Evolutionary conservation across 768 basidiomycete species (phyloP), one percentile per base, ranked within the genome.

Genomic region (Psilocybe sp.): DNA sequence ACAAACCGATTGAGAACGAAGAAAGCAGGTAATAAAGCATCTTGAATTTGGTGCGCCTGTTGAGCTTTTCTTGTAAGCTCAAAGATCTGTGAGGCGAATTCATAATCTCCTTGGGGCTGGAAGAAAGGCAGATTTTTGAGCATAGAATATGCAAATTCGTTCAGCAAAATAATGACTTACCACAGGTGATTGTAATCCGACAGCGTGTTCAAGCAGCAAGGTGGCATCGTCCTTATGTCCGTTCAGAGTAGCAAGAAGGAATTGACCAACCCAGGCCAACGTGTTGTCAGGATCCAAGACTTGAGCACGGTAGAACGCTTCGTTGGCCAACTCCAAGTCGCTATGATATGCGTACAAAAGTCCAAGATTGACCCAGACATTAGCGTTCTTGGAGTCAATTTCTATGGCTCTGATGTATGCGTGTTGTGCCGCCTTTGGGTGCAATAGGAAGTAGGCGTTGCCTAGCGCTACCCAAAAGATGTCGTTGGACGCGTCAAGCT

Each of bases 261-360:
- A 88, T 64, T 95, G 94, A 1, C 93, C 97, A 16, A 96, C 75
- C 97, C 97, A 99, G 7, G 93, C 86, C 16, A 84, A 61, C 1
- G 87, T 77, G 68, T 85, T 87, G 61, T 98, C 96, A 6, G 96
- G 92, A 70, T 98, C 94, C 39, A 94, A 76, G 14, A 87, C 84
- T 64, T 98, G 97, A 9, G 95, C 92, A 50, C 85, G 85, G 60
- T 85, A 77, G 57, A 99, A 82, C 1, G 90, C 86, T 60, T 94
- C 85, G 56, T 87, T 87, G 1, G 96, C 92, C 31, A 98, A 72
- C 44, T 92, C 88, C 1, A 76, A 58, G 66, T 98, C 96, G 16
- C 76, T 74, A 56, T 95, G 76, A 48, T 87, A 71, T 19, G 94
- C 74, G 67, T 92, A 98, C 36, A 99, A 72, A 32, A 98, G 70